Evolutionary conservation across 495 filamentous ascomycete species (phyloP), one percentile per base, ranked within the genome.

Genomic region (Evernia prunastri): DNA sequence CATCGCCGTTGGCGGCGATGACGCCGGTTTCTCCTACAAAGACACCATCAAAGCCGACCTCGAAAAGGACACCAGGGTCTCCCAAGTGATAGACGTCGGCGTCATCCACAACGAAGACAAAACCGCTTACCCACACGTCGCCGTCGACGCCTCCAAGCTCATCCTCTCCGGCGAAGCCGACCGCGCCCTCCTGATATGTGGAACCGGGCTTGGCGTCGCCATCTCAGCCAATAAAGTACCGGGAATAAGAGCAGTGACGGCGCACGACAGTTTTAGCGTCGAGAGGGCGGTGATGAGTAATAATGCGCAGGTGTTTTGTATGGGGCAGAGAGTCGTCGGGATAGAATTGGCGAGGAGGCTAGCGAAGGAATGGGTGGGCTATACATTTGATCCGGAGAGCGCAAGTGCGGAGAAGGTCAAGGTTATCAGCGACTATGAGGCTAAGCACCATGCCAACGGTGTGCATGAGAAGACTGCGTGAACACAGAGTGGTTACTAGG

Each of bases 161-260:
- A 85, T 92, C 65, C 80, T 78, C 29, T 78, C 81, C 35, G 89
- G 90, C 69, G 78, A 85, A 62, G 85, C 81, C 25, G 90, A 95
- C 74, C 86, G 90, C 40, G 90, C 89, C 3, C 81, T 95, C 51
- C 82, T 93, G 69, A 91, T 95, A 79, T 95, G 90, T 77, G 90
- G 90, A 15, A 95, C 90, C 7, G 90, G 90, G 4, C 81, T 95
- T 35, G 90, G 90, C 7, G 90, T 95, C 13, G 90, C 90, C 65
- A 95, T 95, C 73, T 76, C 82, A 29, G 90, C 90, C 71, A 95
- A 95, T 79, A 93, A 93, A 74, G 88, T 93, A 61, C 88, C 86
- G 60, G 90, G 90, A 23, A 86, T 95, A 66, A 81, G 90, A 49
- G 90, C 90, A 25, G 90, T 95, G 40, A 95, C 90, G 39, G 90